phyloP scores from a whole-genome alignment of 2,329 filamentous ascomycete species.

The Sporothrix schenckii region DNA sequence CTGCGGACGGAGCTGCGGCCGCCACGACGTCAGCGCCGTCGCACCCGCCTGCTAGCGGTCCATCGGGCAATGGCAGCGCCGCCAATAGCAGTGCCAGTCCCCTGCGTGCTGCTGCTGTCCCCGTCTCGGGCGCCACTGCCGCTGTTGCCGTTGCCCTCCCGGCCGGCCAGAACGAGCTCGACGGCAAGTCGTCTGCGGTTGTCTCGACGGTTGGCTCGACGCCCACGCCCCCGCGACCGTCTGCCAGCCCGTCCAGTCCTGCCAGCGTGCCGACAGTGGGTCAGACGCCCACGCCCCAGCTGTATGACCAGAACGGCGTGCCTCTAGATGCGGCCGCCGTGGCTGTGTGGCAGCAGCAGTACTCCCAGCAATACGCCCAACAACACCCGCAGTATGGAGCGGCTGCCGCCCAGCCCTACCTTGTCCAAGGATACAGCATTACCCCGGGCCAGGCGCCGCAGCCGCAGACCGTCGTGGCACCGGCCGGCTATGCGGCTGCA shows the following conservation, averaged over 20 bases:
- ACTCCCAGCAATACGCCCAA: neutral
- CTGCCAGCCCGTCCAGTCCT: constrained; percentile 2
- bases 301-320: neutral
- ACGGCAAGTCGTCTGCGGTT: constrained; percentile 15
- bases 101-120: neutral
- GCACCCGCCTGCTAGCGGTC: neutral
- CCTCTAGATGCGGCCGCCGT: neutral
- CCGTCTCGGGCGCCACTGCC: neutral
- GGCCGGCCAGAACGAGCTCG: constrained; percentile 23
- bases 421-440: constrained; percentile 25
- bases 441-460: constrained; percentile 22
- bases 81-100: neutral
- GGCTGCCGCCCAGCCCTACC: constrained; percentile 10
- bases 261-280: neutral
- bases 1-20: neutral
- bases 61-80: neutral
- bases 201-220: neutral
- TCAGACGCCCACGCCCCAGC: neutral
- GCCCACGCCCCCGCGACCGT: neutral
- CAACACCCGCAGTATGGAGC: neutral
- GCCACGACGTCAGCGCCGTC: neutral
- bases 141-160: no score
- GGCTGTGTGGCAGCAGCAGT: neutral
- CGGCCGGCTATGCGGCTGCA: constrained; percentile 18
- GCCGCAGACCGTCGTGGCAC: neutral